Evolutionary conservation across 176 grass and related monocot genomes (phyloP).

Genomic region (Carex pumila): DNA sequence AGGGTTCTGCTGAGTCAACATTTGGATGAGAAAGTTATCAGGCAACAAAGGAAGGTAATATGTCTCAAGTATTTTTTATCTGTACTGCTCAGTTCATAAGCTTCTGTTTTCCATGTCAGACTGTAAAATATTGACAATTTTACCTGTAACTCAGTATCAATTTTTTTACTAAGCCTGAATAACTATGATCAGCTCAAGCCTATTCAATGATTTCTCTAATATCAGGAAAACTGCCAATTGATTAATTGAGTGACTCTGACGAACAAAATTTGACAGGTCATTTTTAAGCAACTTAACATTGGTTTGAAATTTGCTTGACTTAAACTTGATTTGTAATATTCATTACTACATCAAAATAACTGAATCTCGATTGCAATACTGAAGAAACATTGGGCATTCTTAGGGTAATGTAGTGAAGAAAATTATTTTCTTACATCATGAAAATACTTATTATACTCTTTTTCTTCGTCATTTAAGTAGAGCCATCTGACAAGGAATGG

Average conservation of each 20-base stretch:
- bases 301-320: neutral
- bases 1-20: slow-evolving; percentile 81
- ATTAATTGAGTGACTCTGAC: neutral
- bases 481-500: neutral
- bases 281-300: neutral
- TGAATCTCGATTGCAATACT: neutral
- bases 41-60: slow-evolving; percentile 78
- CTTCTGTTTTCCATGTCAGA: neutral
- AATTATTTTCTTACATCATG: neutral
- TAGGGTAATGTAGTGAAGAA: neutral
- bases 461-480: neutral
- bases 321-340: neutral
- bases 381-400: neutral
- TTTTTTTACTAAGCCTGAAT: neutral
- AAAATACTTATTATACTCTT: neutral
- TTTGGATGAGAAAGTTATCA: slow-evolving; percentile 61
- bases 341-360: neutral
- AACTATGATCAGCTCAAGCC: neutral
- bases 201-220: neutral
- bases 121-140: neutral
- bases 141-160: neutral
- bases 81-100: neutral
- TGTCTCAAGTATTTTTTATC: neutral
- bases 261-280: neutral
- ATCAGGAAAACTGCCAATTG: neutral